These are phyloP conservation scores for Psilocybe azurescens DNA, from an alignment of 768 basidiomycete genomes.

Conservation along the genomic window DNA sequence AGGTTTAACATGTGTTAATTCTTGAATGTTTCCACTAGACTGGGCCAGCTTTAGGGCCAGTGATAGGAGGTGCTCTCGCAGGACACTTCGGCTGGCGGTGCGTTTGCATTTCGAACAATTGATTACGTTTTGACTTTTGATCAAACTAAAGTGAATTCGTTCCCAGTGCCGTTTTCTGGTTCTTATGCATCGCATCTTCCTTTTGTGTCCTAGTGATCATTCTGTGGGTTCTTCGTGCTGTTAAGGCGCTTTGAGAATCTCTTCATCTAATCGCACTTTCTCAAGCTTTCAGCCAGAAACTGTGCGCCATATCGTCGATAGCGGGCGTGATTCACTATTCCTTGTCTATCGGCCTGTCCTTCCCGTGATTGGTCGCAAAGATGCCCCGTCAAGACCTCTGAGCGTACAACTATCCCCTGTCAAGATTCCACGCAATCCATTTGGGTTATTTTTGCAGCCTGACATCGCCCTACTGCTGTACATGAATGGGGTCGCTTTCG, in stretches of 20 bases:
- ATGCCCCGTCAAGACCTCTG: constrained; percentile 27
- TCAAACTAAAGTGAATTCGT: background rate
- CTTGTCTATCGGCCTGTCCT: constrained; percentile 60
- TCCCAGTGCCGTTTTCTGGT: constrained; percentile 67
- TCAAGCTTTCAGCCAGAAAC: constrained; percentile 58
- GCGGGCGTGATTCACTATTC: constrained; percentile 53
- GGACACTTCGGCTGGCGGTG: constrained; percentile 70
- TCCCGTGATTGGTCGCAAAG: constrained; percentile 45
- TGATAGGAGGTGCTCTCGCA: constrained; percentile 64
- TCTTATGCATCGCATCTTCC: constrained; percentile 54
- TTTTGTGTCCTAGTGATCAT: constrained; percentile 52
- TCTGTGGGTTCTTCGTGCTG: constrained; percentile 38
- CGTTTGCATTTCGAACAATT: constrained; percentile 10
- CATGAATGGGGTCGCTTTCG: constrained; percentile 55
- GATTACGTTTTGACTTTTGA: background rate
- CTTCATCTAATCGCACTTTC: constrained; percentile 7
- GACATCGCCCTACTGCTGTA: constrained; percentile 61
- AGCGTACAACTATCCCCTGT: constrained; percentile 27
- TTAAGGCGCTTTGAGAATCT: background rate
- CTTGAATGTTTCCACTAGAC: constrained; percentile 34
- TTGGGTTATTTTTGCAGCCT: constrained; percentile 56
- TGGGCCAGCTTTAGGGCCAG: constrained; percentile 65
- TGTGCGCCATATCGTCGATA: constrained; percentile 57
- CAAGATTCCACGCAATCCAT: constrained; percentile 58
- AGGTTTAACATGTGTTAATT: constrained; percentile 8